phyloP scores from a whole-genome alignment of 2,329 filamentous ascomycete species.

The Stachybotrys chlorohalonatus region DNA sequence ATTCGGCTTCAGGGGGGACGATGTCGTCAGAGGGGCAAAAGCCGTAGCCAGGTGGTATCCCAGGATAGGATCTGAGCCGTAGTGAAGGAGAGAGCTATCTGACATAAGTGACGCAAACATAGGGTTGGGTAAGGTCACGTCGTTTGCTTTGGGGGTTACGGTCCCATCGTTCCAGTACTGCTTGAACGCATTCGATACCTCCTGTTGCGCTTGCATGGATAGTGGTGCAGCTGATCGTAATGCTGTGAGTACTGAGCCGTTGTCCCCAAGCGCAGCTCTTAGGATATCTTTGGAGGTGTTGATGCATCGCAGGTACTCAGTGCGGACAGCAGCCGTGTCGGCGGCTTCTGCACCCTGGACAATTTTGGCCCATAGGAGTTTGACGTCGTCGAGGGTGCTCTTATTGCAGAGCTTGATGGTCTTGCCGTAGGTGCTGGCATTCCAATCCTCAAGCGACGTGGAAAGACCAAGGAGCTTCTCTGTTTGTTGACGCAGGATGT shows the following conservation, averaged over 20 bases:
- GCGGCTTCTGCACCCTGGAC: slow-evolving; percentile 4
- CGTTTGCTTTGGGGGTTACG: slow-evolving; percentile 10
- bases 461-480: slow-evolving; percentile 31
- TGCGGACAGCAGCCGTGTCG: slow-evolving; percentile 3
- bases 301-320: slow-evolving; percentile 9
- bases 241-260: slow-evolving; percentile 12
- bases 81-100: slow-evolving; percentile 29
- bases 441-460: slow-evolving; percentile 32
- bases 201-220: slow-evolving; percentile 12
- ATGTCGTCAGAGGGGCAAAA: slow-evolving; percentile 24
- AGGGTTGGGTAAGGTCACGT: slow-evolving; percentile 31
- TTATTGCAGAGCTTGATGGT: slow-evolving; percentile 39
- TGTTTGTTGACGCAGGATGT: slow-evolving; percentile 30
- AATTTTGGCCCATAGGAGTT: slow-evolving; percentile 25
- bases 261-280: background rate
- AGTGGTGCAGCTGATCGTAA: slow-evolving; percentile 30
- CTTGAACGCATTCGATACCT: slow-evolving; percentile 11
- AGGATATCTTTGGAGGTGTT: slow-evolving; percentile 8
- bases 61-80: slow-evolving; percentile 39
- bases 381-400: slow-evolving; percentile 31
- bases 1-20: slow-evolving; percentile 26
- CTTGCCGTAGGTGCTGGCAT: slow-evolving; percentile 30
- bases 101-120: slow-evolving; percentile 28
- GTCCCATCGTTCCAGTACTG: slow-evolving; percentile 27
- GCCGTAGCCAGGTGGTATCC: slow-evolving; percentile 49